These are phyloP conservation scores for Ophiosphaerella narmari DNA, from an alignment of 2,329 filamentous ascomycete genomes.

Conservation along the genomic window DNA sequence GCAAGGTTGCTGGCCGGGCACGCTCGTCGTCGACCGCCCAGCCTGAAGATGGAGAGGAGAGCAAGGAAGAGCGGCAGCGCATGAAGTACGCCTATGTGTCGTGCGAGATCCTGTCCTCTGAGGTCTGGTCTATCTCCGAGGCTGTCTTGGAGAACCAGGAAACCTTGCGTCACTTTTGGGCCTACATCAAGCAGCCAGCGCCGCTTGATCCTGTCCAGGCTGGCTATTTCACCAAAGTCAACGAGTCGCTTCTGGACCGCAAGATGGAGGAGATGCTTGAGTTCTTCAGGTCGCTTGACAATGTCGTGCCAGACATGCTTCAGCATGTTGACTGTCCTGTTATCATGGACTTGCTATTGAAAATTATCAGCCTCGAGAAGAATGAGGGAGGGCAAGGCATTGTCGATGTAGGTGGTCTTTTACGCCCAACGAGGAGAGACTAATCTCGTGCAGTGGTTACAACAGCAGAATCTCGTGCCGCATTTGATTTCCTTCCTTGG, in stretches of 20 bases:
- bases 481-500: conserved; percentile 84
- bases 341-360: conserved; percentile 96
- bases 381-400: conserved; percentile 89
- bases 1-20: conserved; percentile 49
- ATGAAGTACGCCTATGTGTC: conserved; percentile 93
- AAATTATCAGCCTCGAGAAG: conserved; percentile 95
- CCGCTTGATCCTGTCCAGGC: conserved; percentile 92
- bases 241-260: conserved; percentile 95
- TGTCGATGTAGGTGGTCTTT: conserved; percentile 73
- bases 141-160: conserved; percentile 83
- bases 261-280: conserved; percentile 97
- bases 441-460: conserved; percentile 72
- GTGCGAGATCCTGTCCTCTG: conserved; percentile 90
- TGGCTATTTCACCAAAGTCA: conserved; percentile 98
- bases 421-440: neutral
- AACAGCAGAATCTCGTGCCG: conserved; percentile 85
- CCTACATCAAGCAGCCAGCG: conserved; percentile 80
- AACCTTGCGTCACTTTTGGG: conserved; percentile 84
- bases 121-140: conserved; percentile 96
- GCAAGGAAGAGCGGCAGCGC: conserved; percentile 86
- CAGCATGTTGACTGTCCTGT: conserved; percentile 96
- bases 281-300: conserved; percentile 81
- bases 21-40: conserved; percentile 51
- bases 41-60: conserved; percentile 56
- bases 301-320: conserved; percentile 81